A percentile compares a stretch with the other conserved stretches of the same genome.
Evolutionary conservation across 495 filamentous ascomycete genomes (phyloP).

Genomic region (Penicilliopsis zonata): DNA sequence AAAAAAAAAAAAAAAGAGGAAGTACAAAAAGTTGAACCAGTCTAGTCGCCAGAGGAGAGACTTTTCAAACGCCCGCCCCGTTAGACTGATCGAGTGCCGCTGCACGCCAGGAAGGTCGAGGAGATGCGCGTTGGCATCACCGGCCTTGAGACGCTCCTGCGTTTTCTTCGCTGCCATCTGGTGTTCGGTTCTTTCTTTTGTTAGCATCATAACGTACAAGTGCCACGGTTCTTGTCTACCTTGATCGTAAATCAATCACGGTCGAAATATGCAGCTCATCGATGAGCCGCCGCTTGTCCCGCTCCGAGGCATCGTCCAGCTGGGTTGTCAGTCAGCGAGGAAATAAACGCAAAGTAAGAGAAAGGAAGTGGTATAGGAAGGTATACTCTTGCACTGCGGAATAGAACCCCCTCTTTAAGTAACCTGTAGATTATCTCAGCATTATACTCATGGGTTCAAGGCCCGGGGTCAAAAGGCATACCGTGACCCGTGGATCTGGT

Average conservation of each 20-base stretch:
- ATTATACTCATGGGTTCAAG: no score
- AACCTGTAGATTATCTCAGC: slow-evolving; percentile 29
- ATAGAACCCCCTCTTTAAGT: slow-evolving; percentile 59
- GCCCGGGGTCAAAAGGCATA: slow-evolving; percentile 21
- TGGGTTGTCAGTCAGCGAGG: slow-evolving; percentile 3
- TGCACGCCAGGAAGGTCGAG: slow-evolving; percentile 46
- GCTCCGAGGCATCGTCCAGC: slow-evolving; percentile 55
- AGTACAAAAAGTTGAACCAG: slow-evolving; percentile 51
- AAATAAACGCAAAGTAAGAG: not conserved
- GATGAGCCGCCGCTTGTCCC: slow-evolving; percentile 47
- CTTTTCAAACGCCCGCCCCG: slow-evolving; percentile 56
- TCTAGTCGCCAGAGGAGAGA: slow-evolving; percentile 57
- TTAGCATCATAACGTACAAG: slow-evolving; percentile 4
- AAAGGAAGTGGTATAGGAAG: not conserved
- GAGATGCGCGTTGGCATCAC: slow-evolving; percentile 32
- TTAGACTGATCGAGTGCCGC: slow-evolving; percentile 55
- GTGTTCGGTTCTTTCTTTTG: slow-evolving; percentile 51
- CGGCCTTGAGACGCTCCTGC: slow-evolving; percentile 20
- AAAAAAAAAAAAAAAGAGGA: slow-evolving; percentile 2
- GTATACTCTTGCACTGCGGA: slow-evolving; percentile 67
- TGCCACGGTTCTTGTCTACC: slow-evolving; percentile 27
- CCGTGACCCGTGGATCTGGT: slow-evolving; percentile 42
- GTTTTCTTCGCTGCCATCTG: slow-evolving; percentile 53
- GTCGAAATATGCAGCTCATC: slow-evolving; percentile 53
- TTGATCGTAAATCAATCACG: slow-evolving; percentile 67